These are phyloP conservation scores for Lipomyces orientalis DNA, from an alignment of 805 yeast species.

Conservation along the genomic window DNA sequence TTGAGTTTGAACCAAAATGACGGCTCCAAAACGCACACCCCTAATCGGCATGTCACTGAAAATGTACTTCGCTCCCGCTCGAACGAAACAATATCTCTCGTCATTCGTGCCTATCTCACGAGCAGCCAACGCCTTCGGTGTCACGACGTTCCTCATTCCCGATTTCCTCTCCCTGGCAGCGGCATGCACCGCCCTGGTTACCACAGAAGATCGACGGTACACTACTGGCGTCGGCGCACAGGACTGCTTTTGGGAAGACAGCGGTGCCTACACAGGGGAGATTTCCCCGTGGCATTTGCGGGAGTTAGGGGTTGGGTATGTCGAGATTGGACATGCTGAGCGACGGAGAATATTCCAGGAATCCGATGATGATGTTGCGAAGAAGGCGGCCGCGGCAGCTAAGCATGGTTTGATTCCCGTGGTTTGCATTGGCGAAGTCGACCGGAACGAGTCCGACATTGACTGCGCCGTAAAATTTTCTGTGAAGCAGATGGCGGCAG, in stretches of 20 bases:
- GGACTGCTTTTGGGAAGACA: slow-evolving; percentile 41
- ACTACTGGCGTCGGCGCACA: slow-evolving; percentile 41
- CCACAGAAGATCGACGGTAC: neutral
- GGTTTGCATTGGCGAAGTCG: slow-evolving; percentile 42
- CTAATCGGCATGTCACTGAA: slow-evolving; percentile 41
- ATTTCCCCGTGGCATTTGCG: slow-evolving; percentile 40
- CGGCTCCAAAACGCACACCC: slow-evolving; percentile 24
- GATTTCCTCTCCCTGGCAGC: slow-evolving; percentile 39
- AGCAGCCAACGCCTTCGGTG: slow-evolving; percentile 17
- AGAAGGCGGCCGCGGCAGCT: slow-evolving; percentile 38
- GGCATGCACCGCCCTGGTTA: slow-evolving; percentile 8
- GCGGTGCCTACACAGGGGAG: slow-evolving; percentile 44
- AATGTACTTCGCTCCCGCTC: slow-evolving; percentile 39
- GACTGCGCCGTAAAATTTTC: slow-evolving; percentile 36
- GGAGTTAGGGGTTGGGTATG: slow-evolving; percentile 39
- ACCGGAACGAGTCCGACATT: slow-evolving; percentile 13
- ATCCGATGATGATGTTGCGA: slow-evolving; percentile 39
- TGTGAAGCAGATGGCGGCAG: slow-evolving; percentile 35
- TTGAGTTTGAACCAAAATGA: neutral
- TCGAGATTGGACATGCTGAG: slow-evolving; percentile 45
- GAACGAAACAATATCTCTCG: slow-evolving; percentile 34
- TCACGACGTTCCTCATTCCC: slow-evolving; percentile 40
- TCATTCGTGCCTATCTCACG: slow-evolving; percentile 28
- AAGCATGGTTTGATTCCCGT: slow-evolving; percentile 39
- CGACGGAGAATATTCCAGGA: slow-evolving; percentile 41